Percentiles rank a stretch among this genome's conserved stretches.
phyloP scores from a whole-genome alignment of 2,329 filamentous ascomycete species.

The Sporothrix mexicana region DNA sequence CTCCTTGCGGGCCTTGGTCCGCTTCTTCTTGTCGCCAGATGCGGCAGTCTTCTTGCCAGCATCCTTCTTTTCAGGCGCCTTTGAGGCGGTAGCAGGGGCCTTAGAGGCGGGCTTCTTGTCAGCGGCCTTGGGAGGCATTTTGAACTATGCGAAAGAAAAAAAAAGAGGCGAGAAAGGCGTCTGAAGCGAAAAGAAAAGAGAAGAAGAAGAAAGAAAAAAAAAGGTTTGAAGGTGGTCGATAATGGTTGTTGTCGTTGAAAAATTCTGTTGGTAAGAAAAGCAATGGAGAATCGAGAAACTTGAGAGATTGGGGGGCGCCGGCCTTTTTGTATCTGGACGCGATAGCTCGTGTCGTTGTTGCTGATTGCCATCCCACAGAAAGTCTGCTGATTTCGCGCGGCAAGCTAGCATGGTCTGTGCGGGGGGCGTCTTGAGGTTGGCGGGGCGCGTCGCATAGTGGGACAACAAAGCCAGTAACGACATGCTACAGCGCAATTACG shows the following conservation, averaged over 20 bases:
- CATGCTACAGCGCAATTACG: not conserved
- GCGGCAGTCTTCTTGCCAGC: constrained; percentile 99
- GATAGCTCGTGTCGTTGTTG: constrained; percentile 55
- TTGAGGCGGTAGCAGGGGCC: constrained; percentile 77
- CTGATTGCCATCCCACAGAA: constrained; percentile 55
- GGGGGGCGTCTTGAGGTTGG: constrained; percentile 18
- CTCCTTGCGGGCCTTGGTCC: constrained; percentile 99
- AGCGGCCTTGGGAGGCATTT: constrained; percentile 98
- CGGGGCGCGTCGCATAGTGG: constrained; percentile 26
- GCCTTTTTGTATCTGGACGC: constrained; percentile 68
- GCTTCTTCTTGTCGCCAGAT: constrained; percentile 99
- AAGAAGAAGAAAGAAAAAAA: constrained; percentile 36
- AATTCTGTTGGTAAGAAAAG: constrained; percentile 41
- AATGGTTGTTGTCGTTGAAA: constrained; percentile 36
- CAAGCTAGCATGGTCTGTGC: constrained; percentile 34
- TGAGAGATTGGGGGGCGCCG: constrained; percentile 55
- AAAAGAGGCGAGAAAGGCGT: too few relatives aligned
- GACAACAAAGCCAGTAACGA: not conserved
- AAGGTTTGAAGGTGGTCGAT: constrained; percentile 35
- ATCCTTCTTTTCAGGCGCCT: constrained; percentile 94
- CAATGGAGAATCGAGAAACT: constrained; percentile 51
- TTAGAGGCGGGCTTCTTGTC: constrained; percentile 99
- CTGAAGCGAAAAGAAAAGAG: too few relatives aligned
- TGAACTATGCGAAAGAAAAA: constrained; percentile 43
- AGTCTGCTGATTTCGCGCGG: constrained; percentile 39